Evolutionary conservation across 2,329 filamentous ascomycete genomes (phyloP).

Genomic region (Penicillium sp.): DNA sequence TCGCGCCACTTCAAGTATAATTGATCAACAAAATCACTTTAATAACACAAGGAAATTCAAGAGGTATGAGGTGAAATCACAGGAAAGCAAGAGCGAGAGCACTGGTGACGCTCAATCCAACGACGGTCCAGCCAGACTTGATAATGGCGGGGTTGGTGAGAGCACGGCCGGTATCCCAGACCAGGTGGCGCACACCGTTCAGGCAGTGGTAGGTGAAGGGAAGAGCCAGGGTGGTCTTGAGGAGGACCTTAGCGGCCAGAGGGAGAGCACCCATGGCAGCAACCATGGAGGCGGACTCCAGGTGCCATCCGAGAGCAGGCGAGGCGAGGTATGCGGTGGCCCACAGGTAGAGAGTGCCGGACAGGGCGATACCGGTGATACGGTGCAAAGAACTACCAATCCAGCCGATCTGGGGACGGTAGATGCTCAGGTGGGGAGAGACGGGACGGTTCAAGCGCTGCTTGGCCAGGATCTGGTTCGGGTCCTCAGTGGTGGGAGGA

Average conservation of each 20-base stretch:
- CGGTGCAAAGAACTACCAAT: constrained; percentile 71
- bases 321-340: constrained; percentile 73
- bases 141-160: constrained; percentile 62
- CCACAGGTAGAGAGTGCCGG: constrained; percentile 73
- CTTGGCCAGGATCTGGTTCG: constrained; percentile 60
- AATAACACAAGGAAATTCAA: constrained; percentile 29
- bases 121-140: constrained; percentile 59
- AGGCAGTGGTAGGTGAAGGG: constrained; percentile 65
- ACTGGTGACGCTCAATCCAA: constrained; percentile 52
- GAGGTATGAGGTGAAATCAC: constrained; percentile 34
- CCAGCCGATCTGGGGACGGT: constrained; percentile 82
- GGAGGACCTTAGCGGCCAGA: constrained; percentile 51
- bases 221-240: constrained; percentile 57
- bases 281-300: constrained; percentile 60
- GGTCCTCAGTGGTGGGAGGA: constrained; percentile 30
- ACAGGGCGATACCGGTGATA: constrained; percentile 71
- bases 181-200: constrained; percentile 67
- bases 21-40: constrained; percentile 26
- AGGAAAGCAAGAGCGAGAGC: constrained; percentile 47
- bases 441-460: constrained; percentile 80
- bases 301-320: constrained; percentile 66
- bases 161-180: constrained; percentile 61
- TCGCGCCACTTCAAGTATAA: constrained; percentile 21
- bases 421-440: constrained; percentile 79
- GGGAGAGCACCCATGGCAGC: constrained; percentile 61